A percentile compares a stretch with the other conserved stretches of the same genome.
Evolutionary conservation across 352 stramenopile species (phyloP).

Genomic region (Globisporangium okanoganense): DNA sequence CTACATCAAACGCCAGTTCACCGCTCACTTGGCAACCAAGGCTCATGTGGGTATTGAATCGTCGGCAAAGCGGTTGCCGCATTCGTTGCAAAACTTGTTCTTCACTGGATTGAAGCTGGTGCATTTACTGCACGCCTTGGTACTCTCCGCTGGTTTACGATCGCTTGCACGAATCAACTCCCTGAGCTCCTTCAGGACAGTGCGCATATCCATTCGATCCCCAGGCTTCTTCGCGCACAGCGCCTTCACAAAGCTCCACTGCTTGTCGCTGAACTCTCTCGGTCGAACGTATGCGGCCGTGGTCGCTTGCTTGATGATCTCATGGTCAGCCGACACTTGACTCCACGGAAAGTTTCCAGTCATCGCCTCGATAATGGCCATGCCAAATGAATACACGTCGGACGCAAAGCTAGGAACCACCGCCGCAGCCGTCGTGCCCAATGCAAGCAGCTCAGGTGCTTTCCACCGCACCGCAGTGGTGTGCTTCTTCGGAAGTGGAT

Average conservation of each 20-base stretch:
- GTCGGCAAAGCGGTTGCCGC: background rate
- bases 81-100: too few relatives aligned
- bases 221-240: background rate
- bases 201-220: background rate
- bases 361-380: constrained; percentile 27
- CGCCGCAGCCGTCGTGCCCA: too few relatives aligned
- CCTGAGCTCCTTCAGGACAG: background rate
- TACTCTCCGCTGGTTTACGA: too few relatives aligned
- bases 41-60: background rate
- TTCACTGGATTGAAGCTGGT: too few relatives aligned
- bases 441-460: constrained; percentile 16
- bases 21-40: background rate
- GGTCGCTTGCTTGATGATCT: constrained; percentile 15
- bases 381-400: constrained; percentile 27
- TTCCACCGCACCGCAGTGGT: constrained; percentile 21
- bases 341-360: constrained; percentile 19
- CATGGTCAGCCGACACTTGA: constrained; percentile 11
- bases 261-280: constrained; percentile 14
- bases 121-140: too few relatives aligned
- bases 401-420: constrained; percentile 13
- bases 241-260: too few relatives aligned
- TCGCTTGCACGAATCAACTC: too few relatives aligned
- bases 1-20: background rate
- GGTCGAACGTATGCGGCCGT: constrained; percentile 12
- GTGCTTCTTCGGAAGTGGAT: background rate